Conservation (phyloP, 495 filamentous ascomycete genomes). For the Penicillium canariense region DNA sequence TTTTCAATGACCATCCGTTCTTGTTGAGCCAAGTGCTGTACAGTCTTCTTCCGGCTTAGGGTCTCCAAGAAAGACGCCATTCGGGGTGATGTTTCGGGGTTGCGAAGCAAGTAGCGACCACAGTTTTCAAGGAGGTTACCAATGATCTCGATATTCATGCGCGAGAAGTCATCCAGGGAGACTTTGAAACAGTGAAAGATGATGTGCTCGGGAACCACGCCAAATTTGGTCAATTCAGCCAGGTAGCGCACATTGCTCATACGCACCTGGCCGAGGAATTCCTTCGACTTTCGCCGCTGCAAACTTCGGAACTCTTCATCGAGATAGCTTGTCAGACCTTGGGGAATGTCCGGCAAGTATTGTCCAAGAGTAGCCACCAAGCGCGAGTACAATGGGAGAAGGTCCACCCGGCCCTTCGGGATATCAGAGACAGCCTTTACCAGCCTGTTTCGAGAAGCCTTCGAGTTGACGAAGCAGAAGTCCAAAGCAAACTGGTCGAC, state of each 20-base stretch:
- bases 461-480: constrained; percentile 98
- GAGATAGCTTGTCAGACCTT: constrained; percentile 87
- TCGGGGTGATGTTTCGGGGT: constrained; percentile 86
- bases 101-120: constrained; percentile 89
- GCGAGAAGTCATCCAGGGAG: constrained; percentile 93
- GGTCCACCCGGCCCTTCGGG: constrained; percentile 86
- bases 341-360: constrained; percentile 89
- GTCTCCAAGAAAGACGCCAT: constrained; percentile 95
- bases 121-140: constrained; percentile 97
- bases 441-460: constrained; percentile 91
- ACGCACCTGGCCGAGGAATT: constrained; percentile 90
- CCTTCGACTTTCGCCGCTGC: constrained; percentile 97
- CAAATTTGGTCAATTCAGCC: constrained; percentile 96
- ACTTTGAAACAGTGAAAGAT: constrained; percentile 99
- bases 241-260: constrained; percentile 95
- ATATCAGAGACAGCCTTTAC: constrained; percentile 92
- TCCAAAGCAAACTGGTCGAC: constrained; percentile 91
- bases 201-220: constrained; percentile 96
- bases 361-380: constrained; percentile 89
- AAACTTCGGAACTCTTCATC: constrained; percentile 97
- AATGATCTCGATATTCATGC: constrained; percentile 98
- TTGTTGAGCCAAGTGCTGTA: constrained; percentile 91
- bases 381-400: constrained; percentile 89
- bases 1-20: constrained; percentile 99
- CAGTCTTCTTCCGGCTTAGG: constrained; percentile 89